A percentile compares a stretch with the other conserved stretches of the same genome.
These are phyloP conservation scores for Acanthamoeba healyi DNA, from an alignment of 208 protist genomes.

Conservation along the genomic window DNA sequence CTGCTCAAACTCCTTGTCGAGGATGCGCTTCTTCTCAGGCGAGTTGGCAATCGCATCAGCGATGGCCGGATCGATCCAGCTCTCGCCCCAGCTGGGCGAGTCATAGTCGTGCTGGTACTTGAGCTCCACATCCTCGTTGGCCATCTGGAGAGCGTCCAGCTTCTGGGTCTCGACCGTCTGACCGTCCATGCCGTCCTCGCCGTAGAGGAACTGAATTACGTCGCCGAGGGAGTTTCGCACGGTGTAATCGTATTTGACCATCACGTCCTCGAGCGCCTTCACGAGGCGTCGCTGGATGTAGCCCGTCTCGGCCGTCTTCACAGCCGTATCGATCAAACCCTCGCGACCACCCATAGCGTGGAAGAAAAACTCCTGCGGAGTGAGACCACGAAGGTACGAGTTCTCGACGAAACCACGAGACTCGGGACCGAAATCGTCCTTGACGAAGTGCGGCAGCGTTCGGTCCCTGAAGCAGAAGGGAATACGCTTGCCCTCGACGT, in stretches of 20 bases:
- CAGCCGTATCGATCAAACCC: slow-evolving; percentile 99
- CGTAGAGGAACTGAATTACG: slow-evolving; percentile 98
- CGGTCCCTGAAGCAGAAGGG: slow-evolving; percentile 97
- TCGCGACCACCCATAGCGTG: slow-evolving; percentile 99
- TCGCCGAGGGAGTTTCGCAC: slow-evolving; percentile 97
- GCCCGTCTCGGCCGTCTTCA: slow-evolving; percentile 99
- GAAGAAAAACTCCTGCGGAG: slow-evolving; percentile 99
- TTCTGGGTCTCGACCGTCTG: slow-evolving; percentile 92
- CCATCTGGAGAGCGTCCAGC: slow-evolving; percentile 77
- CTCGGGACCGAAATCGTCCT: slow-evolving; percentile 98
- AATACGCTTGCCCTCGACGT: slow-evolving; percentile 99
- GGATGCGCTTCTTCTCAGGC: slow-evolving; percentile 85
- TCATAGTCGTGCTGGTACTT: slow-evolving; percentile 57
- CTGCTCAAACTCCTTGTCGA: slow-evolving; percentile 95
- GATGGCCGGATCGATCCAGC: slow-evolving; percentile 93
- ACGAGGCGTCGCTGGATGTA: slow-evolving; percentile 94
- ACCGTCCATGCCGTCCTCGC: slow-evolving; percentile 99
- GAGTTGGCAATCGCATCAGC: slow-evolving; percentile 92
- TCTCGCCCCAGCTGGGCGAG: slow-evolving; percentile 82
- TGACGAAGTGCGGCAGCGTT: slow-evolving; percentile 98
- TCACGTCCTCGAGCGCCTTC: slow-evolving; percentile 99
- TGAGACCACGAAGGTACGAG: slow-evolving; percentile 98
- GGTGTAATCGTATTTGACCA: slow-evolving; percentile 98
- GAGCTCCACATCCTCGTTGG: slow-evolving; percentile 68
- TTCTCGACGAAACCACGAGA: slow-evolving; percentile 98